Percentiles rank a stretch among this genome's conserved stretches.
Evolutionary conservation across 2,329 filamentous ascomycete species (phyloP).

Genomic region (Colletotrichum liaoningense): DNA sequence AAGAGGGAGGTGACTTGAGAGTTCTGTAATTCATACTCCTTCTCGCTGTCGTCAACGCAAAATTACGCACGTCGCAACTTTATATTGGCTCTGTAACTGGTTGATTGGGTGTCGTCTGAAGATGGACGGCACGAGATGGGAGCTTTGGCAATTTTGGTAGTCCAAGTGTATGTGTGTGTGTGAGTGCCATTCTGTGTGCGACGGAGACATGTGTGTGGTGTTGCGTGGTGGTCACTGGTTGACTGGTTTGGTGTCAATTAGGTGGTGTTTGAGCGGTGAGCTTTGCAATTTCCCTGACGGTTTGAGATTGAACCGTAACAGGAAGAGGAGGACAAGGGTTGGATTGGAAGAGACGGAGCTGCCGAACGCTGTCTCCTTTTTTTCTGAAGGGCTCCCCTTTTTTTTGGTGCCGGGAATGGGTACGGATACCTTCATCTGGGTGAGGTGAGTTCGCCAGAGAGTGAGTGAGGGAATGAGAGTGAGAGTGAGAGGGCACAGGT

Average conservation of each 20-base stretch:
- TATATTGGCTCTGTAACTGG: constrained; percentile 10
- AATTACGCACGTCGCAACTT: constrained; percentile 12
- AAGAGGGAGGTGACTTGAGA: not conserved
- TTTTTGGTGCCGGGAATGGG: too few species aligned
- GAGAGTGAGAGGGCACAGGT: too few species aligned
- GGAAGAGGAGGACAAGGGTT: not conserved
- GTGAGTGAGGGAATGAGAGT: too few species aligned
- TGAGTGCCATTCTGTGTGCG: not conserved
- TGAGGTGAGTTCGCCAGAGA: constrained; percentile 2
- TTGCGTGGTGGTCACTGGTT: not conserved
- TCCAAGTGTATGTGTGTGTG: not conserved
- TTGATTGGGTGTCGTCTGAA: constrained; percentile 26
- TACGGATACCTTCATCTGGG: not conserved
- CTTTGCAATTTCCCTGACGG: constrained; percentile 33
- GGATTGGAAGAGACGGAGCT: constrained; percentile 15
- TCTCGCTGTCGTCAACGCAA: constrained; percentile 24
- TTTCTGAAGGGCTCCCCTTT: not conserved
- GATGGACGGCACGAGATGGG: not conserved
- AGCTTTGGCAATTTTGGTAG: not conserved
- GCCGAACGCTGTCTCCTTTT: constrained; percentile 23
- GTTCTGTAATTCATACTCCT: not conserved
- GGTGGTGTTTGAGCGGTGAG: constrained; percentile 25
- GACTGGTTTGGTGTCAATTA: too few species aligned
- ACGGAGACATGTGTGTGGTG: not conserved
- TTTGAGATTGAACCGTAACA: constrained; percentile 31